A percentile compares a stretch with the other conserved stretches of the same genome.
Conservation (phyloP, 768 basidiomycete genomes). For the Xanthoconium stramineum region DNA sequence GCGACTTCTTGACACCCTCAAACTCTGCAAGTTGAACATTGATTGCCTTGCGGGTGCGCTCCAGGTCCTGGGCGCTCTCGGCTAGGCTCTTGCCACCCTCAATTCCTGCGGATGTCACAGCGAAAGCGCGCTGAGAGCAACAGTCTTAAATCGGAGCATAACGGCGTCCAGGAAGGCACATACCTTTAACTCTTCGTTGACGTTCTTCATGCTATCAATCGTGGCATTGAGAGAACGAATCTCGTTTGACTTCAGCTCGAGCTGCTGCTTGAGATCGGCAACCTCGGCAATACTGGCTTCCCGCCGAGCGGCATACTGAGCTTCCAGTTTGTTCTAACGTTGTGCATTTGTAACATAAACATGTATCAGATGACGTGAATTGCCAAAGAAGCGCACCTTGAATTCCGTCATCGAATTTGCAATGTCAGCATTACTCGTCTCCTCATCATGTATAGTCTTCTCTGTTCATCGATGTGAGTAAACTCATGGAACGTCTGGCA, state of each 20-base stretch:
- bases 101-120: slow-evolving; percentile 94
- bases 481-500: neutral
- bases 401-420: slow-evolving; percentile 86
- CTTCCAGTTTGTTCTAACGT: slow-evolving; percentile 83
- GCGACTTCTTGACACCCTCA: slow-evolving; percentile 96
- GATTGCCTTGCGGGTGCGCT: slow-evolving; percentile 93
- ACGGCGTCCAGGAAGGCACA: slow-evolving; percentile 14
- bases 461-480: slow-evolving; percentile 44
- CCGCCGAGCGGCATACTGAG: slow-evolving; percentile 89
- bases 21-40: slow-evolving; percentile 98
- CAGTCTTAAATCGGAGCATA: neutral
- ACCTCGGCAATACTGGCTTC: slow-evolving; percentile 87
- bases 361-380: neutral
- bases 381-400: slow-evolving; percentile 54
- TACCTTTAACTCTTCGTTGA: slow-evolving; percentile 98
- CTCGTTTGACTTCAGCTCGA: slow-evolving; percentile 82
- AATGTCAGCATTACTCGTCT: slow-evolving; percentile 77
- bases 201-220: slow-evolving; percentile 90
- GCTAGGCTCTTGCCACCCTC: slow-evolving; percentile 97
- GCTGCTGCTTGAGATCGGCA: slow-evolving; percentile 81
- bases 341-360: slow-evolving; percentile 3
- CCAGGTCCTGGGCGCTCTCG: slow-evolving; percentile 95
- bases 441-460: slow-evolving; percentile 89
- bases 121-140: slow-evolving; percentile 81
- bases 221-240: slow-evolving; percentile 79